These are phyloP conservation scores for Fusarium haematococcum DNA, from an alignment of 2,329 filamentous ascomycete genomes.

Conservation along the genomic window DNA sequence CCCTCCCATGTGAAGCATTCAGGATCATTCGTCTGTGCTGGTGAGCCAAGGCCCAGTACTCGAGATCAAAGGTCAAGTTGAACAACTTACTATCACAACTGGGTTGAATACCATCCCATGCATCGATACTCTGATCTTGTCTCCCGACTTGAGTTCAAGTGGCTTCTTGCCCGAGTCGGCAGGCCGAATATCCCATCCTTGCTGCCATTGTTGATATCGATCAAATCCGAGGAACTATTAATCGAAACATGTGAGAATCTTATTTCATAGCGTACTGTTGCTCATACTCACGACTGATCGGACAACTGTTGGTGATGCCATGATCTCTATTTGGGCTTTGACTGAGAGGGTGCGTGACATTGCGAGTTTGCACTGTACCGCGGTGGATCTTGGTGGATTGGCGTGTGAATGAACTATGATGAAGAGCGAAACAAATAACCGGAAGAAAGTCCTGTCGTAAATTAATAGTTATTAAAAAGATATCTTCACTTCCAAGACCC, in stretches of 20 bases:
- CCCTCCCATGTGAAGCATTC: slow-evolving; percentile 27
- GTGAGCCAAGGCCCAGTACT: not conserved
- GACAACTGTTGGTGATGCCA: slow-evolving; percentile 20
- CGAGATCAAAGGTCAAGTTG: no score
- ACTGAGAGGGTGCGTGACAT: not conserved
- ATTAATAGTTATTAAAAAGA: not conserved
- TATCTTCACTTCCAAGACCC: not conserved
- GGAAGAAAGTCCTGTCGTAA: not conserved
- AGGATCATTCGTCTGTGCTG: slow-evolving; percentile 9
- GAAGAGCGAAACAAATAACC: not conserved
- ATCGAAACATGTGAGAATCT: not conserved
- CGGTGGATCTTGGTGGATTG: not conserved
- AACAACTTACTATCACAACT: slow-evolving; percentile 9
- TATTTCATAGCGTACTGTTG: rapidly evolving
- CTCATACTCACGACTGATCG: slow-evolving; percentile 17
- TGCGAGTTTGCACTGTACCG: not conserved
- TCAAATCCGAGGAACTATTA: slow-evolving; percentile 30
- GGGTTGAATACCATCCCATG: slow-evolving; percentile 24
- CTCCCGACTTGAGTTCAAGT: slow-evolving; percentile 8
- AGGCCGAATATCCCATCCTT: slow-evolving; percentile 20
- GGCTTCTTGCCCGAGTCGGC: not conserved
- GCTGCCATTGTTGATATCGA: slow-evolving; percentile 29
- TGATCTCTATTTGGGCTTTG: slow-evolving; percentile 28
- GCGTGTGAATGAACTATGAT: not conserved
- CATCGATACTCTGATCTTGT: slow-evolving; percentile 21